Base-by-base conservation (phyloP, 2,329 filamentous ascomycete genomes). In the Podosphaera leucotricha region DNA sequence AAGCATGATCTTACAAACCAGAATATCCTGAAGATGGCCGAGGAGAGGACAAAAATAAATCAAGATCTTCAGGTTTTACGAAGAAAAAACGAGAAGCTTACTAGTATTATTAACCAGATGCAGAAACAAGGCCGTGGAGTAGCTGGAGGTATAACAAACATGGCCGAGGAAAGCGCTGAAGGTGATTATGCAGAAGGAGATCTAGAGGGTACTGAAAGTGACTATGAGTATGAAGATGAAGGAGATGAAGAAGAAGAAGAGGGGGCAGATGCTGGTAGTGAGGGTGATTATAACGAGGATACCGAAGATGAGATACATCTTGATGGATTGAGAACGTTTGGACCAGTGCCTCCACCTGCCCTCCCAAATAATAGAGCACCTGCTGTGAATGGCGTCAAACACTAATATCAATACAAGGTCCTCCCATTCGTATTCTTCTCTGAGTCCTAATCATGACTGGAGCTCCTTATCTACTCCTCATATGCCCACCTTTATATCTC, bases 21-120 rank as follows among this genome's bases (percentile, higher is more conserved):
- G 52, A 95, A 93, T 61, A 94, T 98, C 57, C 74, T 94, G 47
- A 82, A 90, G 57, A 93, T 95, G 87, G 90, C 87, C 2, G 85
- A 94, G 60, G 87, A 95, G 60, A 78, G 90, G 15, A 79, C 75
- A 24, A 74, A 78, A 53, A 73, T 75, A 54, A 72, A 84, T 51
- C 74, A 79, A 51, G 77, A 83, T 50, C 68, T 86, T 44, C 82
- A 93, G 51, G 75, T 79, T 30, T 75, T 84, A 58, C 70, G 70
- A 46, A 75, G 74, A 59, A 79, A 80, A 67, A 84, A 85, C 55
- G 79, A 84, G 49, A 92, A 92, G 61, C 74, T 98, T 46, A 87
- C 87, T 62, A 85, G 82, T 58, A 81, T 95, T 55, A 93, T 92
- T 62, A 81, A 90, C 49, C 83, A 85, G 55, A 93, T 95, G 84